Evolutionary conservation across 345 rosid genomes (phyloP).

Genomic region (Acer campestre): DNA sequence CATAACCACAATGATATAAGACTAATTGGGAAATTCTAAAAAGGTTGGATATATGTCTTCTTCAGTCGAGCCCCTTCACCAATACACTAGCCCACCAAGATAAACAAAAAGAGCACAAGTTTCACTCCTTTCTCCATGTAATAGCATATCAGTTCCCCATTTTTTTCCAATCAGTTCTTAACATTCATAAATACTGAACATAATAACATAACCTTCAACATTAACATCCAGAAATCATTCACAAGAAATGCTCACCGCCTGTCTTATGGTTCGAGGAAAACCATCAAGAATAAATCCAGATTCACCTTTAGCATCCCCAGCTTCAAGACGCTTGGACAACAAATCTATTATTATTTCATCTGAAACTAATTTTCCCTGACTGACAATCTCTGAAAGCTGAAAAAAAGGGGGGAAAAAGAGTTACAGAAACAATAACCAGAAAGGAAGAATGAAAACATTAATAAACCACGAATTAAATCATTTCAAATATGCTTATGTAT

Average conservation of each 20-base stretch:
- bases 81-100: neutral
- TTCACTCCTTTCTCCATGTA: neutral
- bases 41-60: neutral
- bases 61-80: neutral
- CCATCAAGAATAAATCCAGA: conserved; percentile 98
- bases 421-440: neutral
- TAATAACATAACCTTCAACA: neutral
- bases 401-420: conserved; percentile 12
- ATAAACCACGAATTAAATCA: neutral
- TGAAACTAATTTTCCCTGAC: conserved; percentile 80
- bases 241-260: conserved; percentile 67
- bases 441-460: neutral
- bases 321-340: conserved; percentile 77
- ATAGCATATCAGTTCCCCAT: neutral
- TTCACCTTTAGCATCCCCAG: conserved; percentile 75
- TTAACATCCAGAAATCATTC: conserved; percentile 4
- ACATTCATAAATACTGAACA: neutral
- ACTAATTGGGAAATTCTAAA: neutral
- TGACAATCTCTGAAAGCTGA: conserved; percentile 86
- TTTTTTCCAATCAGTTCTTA: neutral
- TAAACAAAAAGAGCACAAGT: neutral
- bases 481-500: neutral
- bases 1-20: neutral
- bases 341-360: conserved; percentile 85
- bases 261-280: conserved; percentile 89